A percentile compares a stretch with the other conserved stretches of the same genome.
These are phyloP conservation scores for Globisporangium orthogonon DNA, from an alignment of 352 stramenopile genomes.

Conservation along the genomic window DNA sequence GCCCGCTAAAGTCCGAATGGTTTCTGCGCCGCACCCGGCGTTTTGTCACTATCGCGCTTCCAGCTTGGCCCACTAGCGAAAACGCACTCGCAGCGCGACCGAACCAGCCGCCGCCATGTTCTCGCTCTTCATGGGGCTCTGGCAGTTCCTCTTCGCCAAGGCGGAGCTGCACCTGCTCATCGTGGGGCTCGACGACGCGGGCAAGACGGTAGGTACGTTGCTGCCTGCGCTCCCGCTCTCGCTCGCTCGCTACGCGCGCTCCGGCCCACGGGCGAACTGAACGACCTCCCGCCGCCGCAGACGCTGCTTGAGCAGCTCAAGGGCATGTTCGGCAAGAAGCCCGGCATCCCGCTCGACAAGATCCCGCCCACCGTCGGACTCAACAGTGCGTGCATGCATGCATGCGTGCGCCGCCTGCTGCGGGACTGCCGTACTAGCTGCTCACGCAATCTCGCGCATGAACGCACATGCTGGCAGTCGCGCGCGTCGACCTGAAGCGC, in stretches of 20 bases:
- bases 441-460: too few relatives aligned
- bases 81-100: not conserved
- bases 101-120: constrained; percentile 40
- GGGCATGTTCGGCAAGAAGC: constrained; percentile 84
- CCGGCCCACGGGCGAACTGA: not conserved
- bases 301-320: constrained; percentile 90
- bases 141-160: constrained; percentile 82
- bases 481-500: constrained; percentile 76
- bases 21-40: too few relatives aligned
- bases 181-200: constrained; percentile 88
- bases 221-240: not conserved
- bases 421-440: too few relatives aligned
- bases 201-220: constrained; percentile 86
- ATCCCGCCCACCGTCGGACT: constrained; percentile 90
- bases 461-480: constrained; percentile 26
- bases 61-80: not conserved
- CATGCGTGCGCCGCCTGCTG: too few relatives aligned
- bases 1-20: not conserved
- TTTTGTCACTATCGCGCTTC: too few relatives aligned
- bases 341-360: constrained; percentile 85
- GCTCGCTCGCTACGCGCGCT: not conserved
- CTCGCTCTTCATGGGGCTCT: constrained; percentile 77
- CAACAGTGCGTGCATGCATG: constrained; percentile 52
- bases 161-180: constrained; percentile 89
- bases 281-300: constrained; percentile 15